Percentiles rank a stretch among this genome's conserved stretches.
Conservation (phyloP, 2,329 filamentous ascomycete species). For the Trichophyton mentagrophytes region DNA sequence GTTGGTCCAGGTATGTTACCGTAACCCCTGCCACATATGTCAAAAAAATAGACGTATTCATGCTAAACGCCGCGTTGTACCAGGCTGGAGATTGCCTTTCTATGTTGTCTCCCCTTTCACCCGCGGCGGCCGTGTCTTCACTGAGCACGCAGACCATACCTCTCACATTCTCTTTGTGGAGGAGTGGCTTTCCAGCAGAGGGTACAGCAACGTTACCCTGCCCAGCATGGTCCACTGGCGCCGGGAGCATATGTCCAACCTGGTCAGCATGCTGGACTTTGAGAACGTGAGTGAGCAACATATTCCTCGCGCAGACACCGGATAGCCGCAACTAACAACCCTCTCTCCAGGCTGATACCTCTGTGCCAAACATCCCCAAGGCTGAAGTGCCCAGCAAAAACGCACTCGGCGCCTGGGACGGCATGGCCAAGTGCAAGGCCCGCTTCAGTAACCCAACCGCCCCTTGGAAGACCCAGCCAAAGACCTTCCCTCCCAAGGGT, state of each 20-base stretch:
- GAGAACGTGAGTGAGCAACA: constrained; percentile 19
- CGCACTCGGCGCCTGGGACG: constrained; percentile 33
- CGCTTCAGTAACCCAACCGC: constrained; percentile 32
- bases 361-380: constrained; percentile 36
- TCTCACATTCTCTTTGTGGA: constrained; percentile 45
- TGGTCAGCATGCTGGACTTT: constrained; percentile 39
- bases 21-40: too few species aligned
- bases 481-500: constrained; percentile 24
- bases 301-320: neutral
- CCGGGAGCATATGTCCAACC: constrained; percentile 36
- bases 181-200: constrained; percentile 36
- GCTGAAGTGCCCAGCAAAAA: constrained; percentile 34
- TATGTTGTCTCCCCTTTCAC: constrained; percentile 47
- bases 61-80: too few species aligned
- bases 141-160: constrained; percentile 43
- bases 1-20: constrained; percentile 26
- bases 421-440: constrained; percentile 34
- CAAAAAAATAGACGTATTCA: too few species aligned
- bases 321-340: neutral
- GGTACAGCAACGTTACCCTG: constrained; percentile 29
- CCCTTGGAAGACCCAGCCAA: constrained; percentile 35
- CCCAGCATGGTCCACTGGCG: constrained; percentile 37
- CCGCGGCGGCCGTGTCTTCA: constrained; percentile 41
- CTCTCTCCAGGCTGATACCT: constrained; percentile 34
- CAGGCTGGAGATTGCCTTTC: constrained; percentile 41